Evolutionary conservation across 164 flowering plant genomes (phyloP).

Genomic region (Cinnamomum chago): DNA sequence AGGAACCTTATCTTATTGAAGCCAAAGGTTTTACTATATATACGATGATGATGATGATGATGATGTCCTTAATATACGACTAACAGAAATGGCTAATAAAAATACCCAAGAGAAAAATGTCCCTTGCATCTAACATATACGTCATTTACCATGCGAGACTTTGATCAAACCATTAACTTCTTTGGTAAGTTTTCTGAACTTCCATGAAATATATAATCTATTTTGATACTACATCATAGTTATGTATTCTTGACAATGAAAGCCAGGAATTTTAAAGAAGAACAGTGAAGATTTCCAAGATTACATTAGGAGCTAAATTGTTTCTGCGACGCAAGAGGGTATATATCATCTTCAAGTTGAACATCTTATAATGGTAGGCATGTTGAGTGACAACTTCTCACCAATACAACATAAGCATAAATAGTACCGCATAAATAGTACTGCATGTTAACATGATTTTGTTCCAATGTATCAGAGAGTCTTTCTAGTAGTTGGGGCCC

Average conservation of each 20-base stretch:
- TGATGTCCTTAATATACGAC: background rate
- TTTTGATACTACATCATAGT: background rate
- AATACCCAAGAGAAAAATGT: background rate
- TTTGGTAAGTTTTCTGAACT: background rate
- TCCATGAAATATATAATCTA: too few relatives aligned
- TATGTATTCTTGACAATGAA: background rate
- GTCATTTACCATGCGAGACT: background rate
- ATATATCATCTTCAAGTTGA: background rate
- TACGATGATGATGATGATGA: too few relatives aligned
- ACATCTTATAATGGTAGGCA: too few relatives aligned
- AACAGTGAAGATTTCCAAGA: background rate
- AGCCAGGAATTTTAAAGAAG: background rate
- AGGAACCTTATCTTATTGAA: background rate
- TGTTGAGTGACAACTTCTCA: too few relatives aligned
- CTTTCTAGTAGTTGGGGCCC: too few relatives aligned
- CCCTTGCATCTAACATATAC: too few relatives aligned
- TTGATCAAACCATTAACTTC: background rate
- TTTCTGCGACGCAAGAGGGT: background rate
- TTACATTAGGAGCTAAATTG: background rate
- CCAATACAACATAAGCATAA: too few relatives aligned
- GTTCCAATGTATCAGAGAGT: too few relatives aligned
- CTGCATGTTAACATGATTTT: too few relatives aligned
- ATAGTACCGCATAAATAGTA: too few relatives aligned
- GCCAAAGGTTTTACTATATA: background rate
- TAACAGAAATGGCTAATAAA: too few relatives aligned